Evolutionary conservation across 768 basidiomycete species (phyloP), one percentile per base, ranked within the genome.

Genomic region (Termitomyces bulborhizus): DNA sequence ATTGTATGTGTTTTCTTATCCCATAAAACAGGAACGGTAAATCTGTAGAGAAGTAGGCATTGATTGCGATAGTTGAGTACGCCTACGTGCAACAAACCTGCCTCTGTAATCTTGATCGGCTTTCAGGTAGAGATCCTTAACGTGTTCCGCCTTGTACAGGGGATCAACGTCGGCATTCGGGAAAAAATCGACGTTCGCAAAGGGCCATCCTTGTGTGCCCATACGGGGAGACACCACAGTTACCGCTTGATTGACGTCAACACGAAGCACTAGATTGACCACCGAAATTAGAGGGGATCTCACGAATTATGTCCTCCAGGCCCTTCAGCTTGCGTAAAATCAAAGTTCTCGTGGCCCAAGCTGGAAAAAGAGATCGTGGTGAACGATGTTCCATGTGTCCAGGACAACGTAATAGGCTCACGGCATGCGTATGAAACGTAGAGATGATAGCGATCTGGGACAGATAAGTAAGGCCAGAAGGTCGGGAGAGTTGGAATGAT

Each of bases 251-350:
- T 13, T 32, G 54, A 55, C 36, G 45, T 21, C 21, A 62, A 54
- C 46, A 51, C 49, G 43, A 47, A 41, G n/a, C 18, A 47, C 36
- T 47, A 27, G 42, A 51, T 37, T 45, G 31, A 43, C 27, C 34
- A 36, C 46, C 45, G 51, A 54, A 32, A 43, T 11, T 8, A 32
- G 8, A 31, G 26, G 26, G 74, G 37, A 12, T 46, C 88, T 66
- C 60, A 91, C 93, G 75, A 56, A 99, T 82, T 57, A 90, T 73
- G 26, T 86, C 78, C 60, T 98, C 89, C 24, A 99, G 77, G 1
- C 95, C 94, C 69, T 99, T 99, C 63, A 98, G 79, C 70, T 93
- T 85, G 60, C 95, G 80, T 3, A 88, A 76, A 62, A 98, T 97
- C 58, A 97, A 75, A 4, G 94, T 82, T 60, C 96, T 80, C 26